Conservation (phyloP, 1,139 yeast species). For the Sugiyamaella xylanicola region DNA sequence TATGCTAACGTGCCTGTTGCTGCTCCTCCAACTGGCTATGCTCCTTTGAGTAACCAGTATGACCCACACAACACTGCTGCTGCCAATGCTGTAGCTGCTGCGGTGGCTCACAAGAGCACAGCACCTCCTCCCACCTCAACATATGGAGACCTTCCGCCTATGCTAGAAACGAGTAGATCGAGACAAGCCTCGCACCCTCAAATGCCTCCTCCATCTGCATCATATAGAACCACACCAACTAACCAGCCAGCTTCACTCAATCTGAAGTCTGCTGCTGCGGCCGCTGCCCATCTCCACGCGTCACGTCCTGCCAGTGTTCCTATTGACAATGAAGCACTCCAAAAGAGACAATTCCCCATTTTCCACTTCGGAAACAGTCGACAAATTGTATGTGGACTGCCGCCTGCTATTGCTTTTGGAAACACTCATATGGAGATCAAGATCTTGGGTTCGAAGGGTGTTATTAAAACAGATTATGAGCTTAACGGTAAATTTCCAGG, state of each 20-base stretch:
- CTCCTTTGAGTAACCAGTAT: constrained; percentile 6
- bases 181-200: constrained; percentile 11
- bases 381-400: constrained; percentile 50
- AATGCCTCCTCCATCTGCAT: not conserved
- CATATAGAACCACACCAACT: not conserved
- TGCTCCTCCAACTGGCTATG: constrained; percentile 5
- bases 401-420: constrained; percentile 44
- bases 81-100: constrained; percentile 15
- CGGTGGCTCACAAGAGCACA: constrained; percentile 14
- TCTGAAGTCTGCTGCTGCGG: constrained; percentile 20
- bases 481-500: constrained; percentile 56
- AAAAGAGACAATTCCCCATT: constrained; percentile 69
- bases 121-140: constrained; percentile 19
- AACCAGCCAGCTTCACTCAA: constrained; percentile 22
- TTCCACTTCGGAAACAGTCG: constrained; percentile 67
- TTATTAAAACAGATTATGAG: constrained; percentile 29
- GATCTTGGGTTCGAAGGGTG: constrained; percentile 33
- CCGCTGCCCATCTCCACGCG: constrained; percentile 15
- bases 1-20: constrained; percentile 16
- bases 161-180: constrained; percentile 9
- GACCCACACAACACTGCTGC: constrained; percentile 17
- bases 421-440: constrained; percentile 38
- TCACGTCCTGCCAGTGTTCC: constrained; percentile 25
- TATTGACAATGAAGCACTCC: constrained; percentile 40
- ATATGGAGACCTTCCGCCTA: constrained; percentile 16